Base-by-base conservation (phyloP, 352 stramenopile species). In the Globisporangium emineosum region DNA sequence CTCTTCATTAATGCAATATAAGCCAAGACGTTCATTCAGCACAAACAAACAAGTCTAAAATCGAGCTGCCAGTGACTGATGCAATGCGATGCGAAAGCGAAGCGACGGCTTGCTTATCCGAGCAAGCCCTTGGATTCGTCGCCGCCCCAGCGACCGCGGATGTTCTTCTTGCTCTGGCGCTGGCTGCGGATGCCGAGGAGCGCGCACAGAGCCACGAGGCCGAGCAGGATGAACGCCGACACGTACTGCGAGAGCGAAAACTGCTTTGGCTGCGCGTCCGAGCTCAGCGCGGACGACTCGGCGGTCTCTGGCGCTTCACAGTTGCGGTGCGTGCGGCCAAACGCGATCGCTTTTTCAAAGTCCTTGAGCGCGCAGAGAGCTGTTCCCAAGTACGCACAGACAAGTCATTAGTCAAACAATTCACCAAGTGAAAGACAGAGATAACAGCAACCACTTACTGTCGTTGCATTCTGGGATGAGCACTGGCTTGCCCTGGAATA, bases 401-500 rank as follows among this genome's bases (percentile, higher is more conserved):
- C 5, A 43, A 54, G 13, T 43, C 8, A 51, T 42, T 7, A 27
- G 19, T 37, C 15, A 53, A n/a, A n/a, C n/a, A n/a, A n/a, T n/a
- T n/a, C n/a, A n/a, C n/a, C 30, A 33, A 6, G 30, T 10, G 30
- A 58, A 8, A 40, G 23, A 9, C 15, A 29, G 27, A 29, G 33
- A 43, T 5, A 29, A 12, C 15, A 37, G 17, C n/a, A 13, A 12
- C 1, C 6, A 80, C 76, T 52, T 72, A 94, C 86, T 91, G 64
- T 92, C 83, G 27, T 67, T 51, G 55, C 86, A 94, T 13, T 90
- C 83, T 40, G 86, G 86, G 33, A 94, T 73, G 47, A 74, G 65
- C 45, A 90, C 71, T 23, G 81, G 81, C 60, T 93, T 64, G 62
- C 86, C 86, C 54, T 91, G 81, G 74, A 91, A 93, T 45, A 94